Evolutionary conservation across 176 grass and related monocot genomes (phyloP).

Genomic region (Avena sativa): DNA sequence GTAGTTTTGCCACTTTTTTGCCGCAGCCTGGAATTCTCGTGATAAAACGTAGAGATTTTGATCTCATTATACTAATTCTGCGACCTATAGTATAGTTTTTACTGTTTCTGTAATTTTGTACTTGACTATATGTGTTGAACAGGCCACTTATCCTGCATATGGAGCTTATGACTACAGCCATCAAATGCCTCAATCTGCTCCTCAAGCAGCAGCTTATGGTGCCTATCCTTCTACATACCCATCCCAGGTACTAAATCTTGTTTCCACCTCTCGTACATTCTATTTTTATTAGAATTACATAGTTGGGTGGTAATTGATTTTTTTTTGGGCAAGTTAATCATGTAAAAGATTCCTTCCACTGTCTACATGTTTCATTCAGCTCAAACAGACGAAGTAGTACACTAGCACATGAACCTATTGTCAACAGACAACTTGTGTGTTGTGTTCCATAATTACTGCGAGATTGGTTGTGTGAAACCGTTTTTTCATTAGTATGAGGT

Average conservation of each 20-base stretch:
- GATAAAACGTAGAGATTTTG: not conserved
- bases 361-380: not conserved
- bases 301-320: not conserved
- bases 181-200: slow-evolving; percentile 67
- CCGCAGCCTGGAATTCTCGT: slow-evolving; percentile 3
- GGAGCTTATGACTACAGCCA: slow-evolving; percentile 69
- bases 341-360: slow-evolving; percentile 6
- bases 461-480: not conserved
- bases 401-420: not conserved
- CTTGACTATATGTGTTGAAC: slow-evolving; percentile 20
- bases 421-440: not conserved
- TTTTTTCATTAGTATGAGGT: not conserved
- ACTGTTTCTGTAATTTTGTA: slow-evolving; percentile 4
- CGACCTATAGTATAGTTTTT: not conserved
- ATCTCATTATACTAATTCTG: not conserved
- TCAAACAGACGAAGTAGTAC: not conserved
- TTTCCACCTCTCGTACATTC: not conserved
- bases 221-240: slow-evolving; percentile 77
- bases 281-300: not conserved
- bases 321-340: not conserved
- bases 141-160: slow-evolving; percentile 70
- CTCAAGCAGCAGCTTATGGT: slow-evolving; percentile 67
- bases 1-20: not conserved
- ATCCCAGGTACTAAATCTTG: slow-evolving; percentile 57
- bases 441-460: not conserved